Evolutionary conservation across 2,329 filamentous ascomycete genomes (phyloP), one percentile per base, ranked within the genome.

Genomic region (Beauveria pseudobassiana): DNA sequence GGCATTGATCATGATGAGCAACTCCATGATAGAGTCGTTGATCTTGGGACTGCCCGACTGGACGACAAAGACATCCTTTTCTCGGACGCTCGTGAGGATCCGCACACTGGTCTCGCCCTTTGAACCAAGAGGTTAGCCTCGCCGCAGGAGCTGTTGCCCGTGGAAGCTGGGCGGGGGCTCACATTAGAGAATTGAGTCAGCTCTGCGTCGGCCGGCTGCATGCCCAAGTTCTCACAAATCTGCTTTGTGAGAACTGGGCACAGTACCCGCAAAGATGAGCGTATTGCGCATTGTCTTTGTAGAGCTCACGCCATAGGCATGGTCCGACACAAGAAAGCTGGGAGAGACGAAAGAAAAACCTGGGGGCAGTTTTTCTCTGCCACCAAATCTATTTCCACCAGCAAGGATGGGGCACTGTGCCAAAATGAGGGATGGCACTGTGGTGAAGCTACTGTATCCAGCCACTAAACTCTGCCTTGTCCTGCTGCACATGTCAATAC

Each of bases 11-110:
- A 99, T 96, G 76, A 99, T 98, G 72, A 99, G 84, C 72, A 99
- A 84, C 82, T 99, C 95, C 92, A 99, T 97, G 73, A 99, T 92
- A 71, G 91, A 96, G 78, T 99, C 95, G 75, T 99, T 99, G 82
- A 97, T 96, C 78, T 89, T 91, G 72, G 87, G 83, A 77, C 95
- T 97, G 66, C 95, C 95, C 65, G 93, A 98, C 80, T 99, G 95
- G 64, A 99, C 89, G 73, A 99, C 93, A 76, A 98, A 99, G 70
- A 99, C 93, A 83, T 99, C 93, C 76, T 98, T 96, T 74, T 99
- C 96, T 68, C 95, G 90, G 67, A 99, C 92, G 75, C 85, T 88
- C 52, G 84, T 87, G 72, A 87, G 72, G 71, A 88, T 87, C 70
- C 84, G 83, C 69, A 88, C 86, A 70, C 85, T 87, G 63, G 85